Evolutionary conservation across 106 monocot species (phyloP).

Genomic region (Amphibolis antarctica): DNA sequence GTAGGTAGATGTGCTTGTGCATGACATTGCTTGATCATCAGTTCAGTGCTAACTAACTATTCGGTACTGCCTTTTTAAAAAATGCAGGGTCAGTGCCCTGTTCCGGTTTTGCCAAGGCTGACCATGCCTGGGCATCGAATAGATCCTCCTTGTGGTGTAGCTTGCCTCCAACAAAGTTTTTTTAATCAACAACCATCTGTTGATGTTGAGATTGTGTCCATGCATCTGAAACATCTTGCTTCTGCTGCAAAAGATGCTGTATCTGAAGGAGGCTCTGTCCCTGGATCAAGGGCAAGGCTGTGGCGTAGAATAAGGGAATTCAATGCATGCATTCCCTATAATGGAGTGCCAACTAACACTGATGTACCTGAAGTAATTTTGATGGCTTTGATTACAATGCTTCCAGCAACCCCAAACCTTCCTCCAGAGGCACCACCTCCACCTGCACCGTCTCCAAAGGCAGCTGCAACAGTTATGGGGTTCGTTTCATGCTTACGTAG

Average conservation of each 20-base stretch:
- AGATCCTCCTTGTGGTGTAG: conserved; percentile 89
- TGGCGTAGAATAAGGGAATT: conserved; percentile 98
- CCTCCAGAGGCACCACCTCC: conserved; percentile 91
- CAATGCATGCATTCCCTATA: conserved; percentile 94
- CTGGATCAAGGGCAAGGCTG: conserved; percentile 80
- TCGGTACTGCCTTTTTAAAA: conserved; percentile 1
- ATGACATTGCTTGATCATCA: not conserved
- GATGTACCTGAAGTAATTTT: conserved; percentile 95
- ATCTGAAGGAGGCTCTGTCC: conserved; percentile 80
- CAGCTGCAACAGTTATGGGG: conserved; percentile 93
- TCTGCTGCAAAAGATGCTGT: conserved; percentile 99
- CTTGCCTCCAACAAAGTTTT: conserved; percentile 30
- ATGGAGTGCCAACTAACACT: conserved; percentile 59
- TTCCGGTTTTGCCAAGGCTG: conserved; percentile 85
- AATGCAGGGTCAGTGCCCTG: conserved; percentile 67
- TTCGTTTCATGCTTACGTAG: conserved; percentile 89
- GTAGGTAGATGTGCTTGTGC: conserved; percentile 26
- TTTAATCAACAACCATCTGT: conserved; percentile 27
- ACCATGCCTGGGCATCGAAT: conserved; percentile 93
- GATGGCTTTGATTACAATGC: conserved; percentile 97
- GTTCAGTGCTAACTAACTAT: not conserved
- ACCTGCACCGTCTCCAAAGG: conserved; percentile 95
- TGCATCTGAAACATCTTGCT: conserved; percentile 87
- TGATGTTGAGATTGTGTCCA: conserved; percentile 63
- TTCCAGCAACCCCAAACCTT: conserved; percentile 86